Evolutionary conservation across 331 rosid species (phyloP).

Genomic region (Acacia concinna): DNA sequence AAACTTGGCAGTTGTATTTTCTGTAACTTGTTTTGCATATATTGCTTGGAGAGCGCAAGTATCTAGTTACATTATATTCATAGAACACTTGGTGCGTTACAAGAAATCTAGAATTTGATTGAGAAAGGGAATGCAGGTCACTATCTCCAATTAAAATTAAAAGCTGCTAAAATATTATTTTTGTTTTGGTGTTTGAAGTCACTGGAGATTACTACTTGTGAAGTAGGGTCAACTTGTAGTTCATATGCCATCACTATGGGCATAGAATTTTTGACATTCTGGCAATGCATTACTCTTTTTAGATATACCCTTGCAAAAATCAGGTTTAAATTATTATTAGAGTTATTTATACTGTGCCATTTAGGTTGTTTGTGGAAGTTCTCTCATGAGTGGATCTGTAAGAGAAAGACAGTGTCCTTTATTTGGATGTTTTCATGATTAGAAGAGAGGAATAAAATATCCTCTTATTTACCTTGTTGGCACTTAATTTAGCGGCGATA

Average conservation of each 20-base stretch:
- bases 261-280: background rate
- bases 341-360: background rate
- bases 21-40: background rate
- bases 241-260: background rate
- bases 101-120: background rate
- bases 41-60: background rate
- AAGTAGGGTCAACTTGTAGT: background rate
- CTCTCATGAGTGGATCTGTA: constrained; percentile 2
- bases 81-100: background rate
- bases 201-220: background rate
- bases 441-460: background rate
- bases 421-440: too few relatives aligned
- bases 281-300: background rate
- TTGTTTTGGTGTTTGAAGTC: background rate
- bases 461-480: background rate
- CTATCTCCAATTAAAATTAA: background rate
- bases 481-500: background rate
- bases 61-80: background rate
- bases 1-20: background rate
- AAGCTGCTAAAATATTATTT: background rate
- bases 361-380: background rate
- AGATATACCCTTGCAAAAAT: background rate
- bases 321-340: background rate
- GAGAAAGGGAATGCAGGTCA: background rate
- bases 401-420: background rate